A percentile compares a stretch with the other conserved stretches of the same genome.
phyloP scores from a whole-genome alignment of 345 rosid species.

The Brassica napus region DNA sequence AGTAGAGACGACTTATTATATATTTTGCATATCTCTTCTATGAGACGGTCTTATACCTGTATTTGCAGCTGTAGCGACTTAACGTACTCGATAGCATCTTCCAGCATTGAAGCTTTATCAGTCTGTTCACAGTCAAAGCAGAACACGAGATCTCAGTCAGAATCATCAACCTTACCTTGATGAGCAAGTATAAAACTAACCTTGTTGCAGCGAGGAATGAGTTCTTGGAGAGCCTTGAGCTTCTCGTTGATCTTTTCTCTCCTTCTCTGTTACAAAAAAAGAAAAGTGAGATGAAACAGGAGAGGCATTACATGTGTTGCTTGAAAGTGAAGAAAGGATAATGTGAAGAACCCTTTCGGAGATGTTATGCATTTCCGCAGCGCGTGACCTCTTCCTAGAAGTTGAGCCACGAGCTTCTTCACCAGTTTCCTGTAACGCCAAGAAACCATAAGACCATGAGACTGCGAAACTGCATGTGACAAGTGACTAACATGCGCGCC shows the following conservation, averaged over 20 bases:
- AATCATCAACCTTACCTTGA: neutral
- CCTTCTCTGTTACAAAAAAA: constrained; percentile 43
- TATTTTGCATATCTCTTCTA: no score
- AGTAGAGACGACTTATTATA: no score
- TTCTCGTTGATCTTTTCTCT: constrained; percentile 73
- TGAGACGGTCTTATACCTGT: no score
- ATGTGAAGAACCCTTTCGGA: constrained; percentile 68
- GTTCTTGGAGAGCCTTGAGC: constrained; percentile 60
- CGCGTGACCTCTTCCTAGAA: constrained; percentile 73
- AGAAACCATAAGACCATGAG: no score
- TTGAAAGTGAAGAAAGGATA: neutral
- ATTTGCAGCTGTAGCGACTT: constrained; percentile 20
- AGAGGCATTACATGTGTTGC: neutral
- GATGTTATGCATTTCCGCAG: constrained; percentile 84
- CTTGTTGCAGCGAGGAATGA: constrained; percentile 36
- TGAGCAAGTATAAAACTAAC: neutral
- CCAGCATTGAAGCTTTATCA: constrained; percentile 38
- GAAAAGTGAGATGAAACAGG: neutral
- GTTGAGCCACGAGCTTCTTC: constrained; percentile 55
- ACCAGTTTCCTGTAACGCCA: constrained; percentile 16
- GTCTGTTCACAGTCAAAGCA: no score
- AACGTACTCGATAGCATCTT: constrained; percentile 25
- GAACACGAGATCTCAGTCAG: no score
- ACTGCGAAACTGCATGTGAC: no score
- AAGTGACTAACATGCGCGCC: neutral